Percentiles rank a stretch among this genome's conserved stretches.
Conservation (phyloP, 2,329 filamentous ascomycete species). For the Pseudocercospora cruenta region DNA sequence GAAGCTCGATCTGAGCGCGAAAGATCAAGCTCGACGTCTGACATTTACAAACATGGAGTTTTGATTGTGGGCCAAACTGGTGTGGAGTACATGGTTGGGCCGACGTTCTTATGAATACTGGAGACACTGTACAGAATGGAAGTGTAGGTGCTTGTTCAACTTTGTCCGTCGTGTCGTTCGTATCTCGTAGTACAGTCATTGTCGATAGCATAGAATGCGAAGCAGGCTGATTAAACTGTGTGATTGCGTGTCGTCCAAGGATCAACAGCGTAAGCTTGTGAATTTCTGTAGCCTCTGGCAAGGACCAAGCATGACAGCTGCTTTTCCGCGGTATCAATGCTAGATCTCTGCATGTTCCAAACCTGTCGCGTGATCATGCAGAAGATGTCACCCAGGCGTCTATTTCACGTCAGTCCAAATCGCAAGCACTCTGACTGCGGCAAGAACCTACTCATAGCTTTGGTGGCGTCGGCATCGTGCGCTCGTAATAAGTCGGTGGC, state of each 20-base stretch:
- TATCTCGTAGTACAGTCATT: not conserved
- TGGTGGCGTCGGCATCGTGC: slow-evolving; percentile 70
- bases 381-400: slow-evolving; percentile 10
- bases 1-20: slow-evolving; percentile 36
- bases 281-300: not conserved
- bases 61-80: not conserved
- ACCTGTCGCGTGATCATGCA: not conserved
- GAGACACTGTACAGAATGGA: not conserved
- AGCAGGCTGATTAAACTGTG: not conserved
- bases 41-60: slow-evolving; percentile 31
- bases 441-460: slow-evolving; percentile 67
- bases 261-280: not conserved
- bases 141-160: not conserved
- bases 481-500: slow-evolving; percentile 74
- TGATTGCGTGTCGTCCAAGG: not conserved
- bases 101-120: not conserved
- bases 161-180: not conserved
- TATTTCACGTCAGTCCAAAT: not conserved
- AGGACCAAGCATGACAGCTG: not conserved
- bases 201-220: slow-evolving; percentile 1
- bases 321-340: not conserved
- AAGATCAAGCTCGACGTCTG: slow-evolving; percentile 34
- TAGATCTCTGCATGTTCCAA: not conserved
- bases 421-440: slow-evolving; percentile 18
- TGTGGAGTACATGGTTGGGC: not conserved